These are phyloP conservation scores for Sutorius eximius DNA, from an alignment of 1,284 basidiomycete species.

Conservation along the genomic window DNA sequence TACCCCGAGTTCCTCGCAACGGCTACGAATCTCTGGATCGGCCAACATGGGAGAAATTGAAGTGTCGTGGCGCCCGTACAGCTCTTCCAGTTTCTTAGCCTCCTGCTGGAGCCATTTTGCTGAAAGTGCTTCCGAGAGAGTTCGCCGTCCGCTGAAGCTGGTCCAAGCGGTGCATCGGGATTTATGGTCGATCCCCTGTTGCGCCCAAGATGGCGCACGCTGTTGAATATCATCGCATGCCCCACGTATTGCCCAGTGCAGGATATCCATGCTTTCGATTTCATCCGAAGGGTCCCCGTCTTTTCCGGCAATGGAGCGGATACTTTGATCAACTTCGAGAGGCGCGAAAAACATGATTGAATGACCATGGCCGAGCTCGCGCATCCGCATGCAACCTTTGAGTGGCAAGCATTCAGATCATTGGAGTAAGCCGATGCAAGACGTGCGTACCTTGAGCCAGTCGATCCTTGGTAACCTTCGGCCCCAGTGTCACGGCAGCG, in stretches of 20 bases:
- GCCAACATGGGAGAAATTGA: neutral
- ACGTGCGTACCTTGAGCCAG: slow-evolving; percentile 47
- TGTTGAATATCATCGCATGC: slow-evolving; percentile 45
- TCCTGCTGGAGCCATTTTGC: slow-evolving; percentile 42
- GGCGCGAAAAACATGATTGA: slow-evolving; percentile 53
- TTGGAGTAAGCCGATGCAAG: neutral
- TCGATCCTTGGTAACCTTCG: slow-evolving; percentile 54
- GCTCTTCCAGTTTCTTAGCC: slow-evolving; percentile 38
- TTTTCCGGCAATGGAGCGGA: slow-evolving; percentile 33
- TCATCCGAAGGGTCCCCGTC: neutral
- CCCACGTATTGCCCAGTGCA: slow-evolving; percentile 48
- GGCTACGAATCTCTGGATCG: slow-evolving; percentile 28
- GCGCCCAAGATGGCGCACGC: slow-evolving; percentile 45
- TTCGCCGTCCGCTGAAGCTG: slow-evolving; percentile 10
- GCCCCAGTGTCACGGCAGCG: slow-evolving; percentile 55
- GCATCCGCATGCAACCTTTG: slow-evolving; percentile 52
- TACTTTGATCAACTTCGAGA: slow-evolving; percentile 43
- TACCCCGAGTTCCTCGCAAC: slow-evolving; percentile 34
- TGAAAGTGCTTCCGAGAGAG: slow-evolving; percentile 20
- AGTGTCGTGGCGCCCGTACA: slow-evolving; percentile 31
- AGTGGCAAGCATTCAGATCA: neutral
- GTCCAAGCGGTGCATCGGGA: slow-evolving; percentile 37
- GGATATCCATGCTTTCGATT: slow-evolving; percentile 37
- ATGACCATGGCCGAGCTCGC: slow-evolving; percentile 50
- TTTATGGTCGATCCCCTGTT: slow-evolving; percentile 48